Conservation (phyloP, 768 basidiomycete genomes). For the Leucocoprinus leucothites region DNA sequence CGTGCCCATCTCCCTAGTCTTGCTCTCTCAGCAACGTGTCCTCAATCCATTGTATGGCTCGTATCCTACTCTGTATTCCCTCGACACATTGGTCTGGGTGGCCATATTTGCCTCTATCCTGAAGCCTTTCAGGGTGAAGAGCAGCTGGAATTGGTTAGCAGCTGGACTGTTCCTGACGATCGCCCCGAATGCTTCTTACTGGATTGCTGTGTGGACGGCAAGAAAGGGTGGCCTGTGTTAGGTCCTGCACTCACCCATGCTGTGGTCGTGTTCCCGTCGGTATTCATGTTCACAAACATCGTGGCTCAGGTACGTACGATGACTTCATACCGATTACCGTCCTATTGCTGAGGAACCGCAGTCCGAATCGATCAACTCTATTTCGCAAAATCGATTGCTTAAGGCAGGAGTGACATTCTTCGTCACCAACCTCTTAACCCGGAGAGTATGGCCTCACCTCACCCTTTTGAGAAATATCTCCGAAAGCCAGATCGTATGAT, state of each 20-base stretch:
- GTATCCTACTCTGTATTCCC: constrained; percentile 47
- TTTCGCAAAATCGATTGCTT: constrained; percentile 17
- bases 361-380: constrained; percentile 2
- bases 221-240: constrained; percentile 46
- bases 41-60: constrained; percentile 70
- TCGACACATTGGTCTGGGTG: constrained; percentile 35
- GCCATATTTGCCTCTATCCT: constrained; percentile 36
- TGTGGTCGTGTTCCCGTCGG: constrained; percentile 52
- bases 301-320: constrained; percentile 24
- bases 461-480: constrained; percentile 26
- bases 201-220: constrained; percentile 57
- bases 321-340: background rate
- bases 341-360: background rate
- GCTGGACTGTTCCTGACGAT: constrained; percentile 39
- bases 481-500: constrained; percentile 37
- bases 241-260: constrained; percentile 62
- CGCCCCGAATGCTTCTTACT: constrained; percentile 66
- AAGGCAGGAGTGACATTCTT: constrained; percentile 24
- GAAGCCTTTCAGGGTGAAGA: constrained; percentile 35
- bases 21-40: constrained; percentile 60
- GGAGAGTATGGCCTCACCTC: constrained; percentile 27
- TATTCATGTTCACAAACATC: constrained; percentile 47
- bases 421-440: constrained; percentile 22
- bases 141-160: constrained; percentile 27
- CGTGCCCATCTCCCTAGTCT: constrained; percentile 49